Evolutionary conservation across 148 eudicot species (phyloP).

Genomic region (Hydrangea macrophylla): DNA sequence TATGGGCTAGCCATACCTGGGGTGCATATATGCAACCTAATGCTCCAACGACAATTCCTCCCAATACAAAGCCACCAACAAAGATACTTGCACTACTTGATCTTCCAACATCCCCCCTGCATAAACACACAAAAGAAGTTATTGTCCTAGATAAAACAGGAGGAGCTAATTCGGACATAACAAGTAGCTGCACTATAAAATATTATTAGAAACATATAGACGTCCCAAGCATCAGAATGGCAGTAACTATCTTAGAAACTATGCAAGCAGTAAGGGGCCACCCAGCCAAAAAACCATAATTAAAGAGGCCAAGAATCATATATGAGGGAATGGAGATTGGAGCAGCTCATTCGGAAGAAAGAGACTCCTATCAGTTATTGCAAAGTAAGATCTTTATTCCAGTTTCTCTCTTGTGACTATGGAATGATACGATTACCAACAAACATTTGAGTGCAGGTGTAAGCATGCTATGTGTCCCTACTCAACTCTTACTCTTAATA

Average conservation of each 20-base stretch:
- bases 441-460: background rate
- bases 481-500: background rate
- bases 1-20: slow-evolving; percentile 38
- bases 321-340: background rate
- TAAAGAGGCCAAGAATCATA: background rate
- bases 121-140: background rate
- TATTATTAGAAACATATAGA: no score
- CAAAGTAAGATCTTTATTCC: no score
- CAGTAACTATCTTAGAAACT: background rate
- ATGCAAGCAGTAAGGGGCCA: slow-evolving; percentile 1
- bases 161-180: background rate
- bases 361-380: no score
- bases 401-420: no score
- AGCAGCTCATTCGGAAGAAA: no score
- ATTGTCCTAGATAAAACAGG: background rate
- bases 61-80: slow-evolving; percentile 68
- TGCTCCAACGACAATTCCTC: slow-evolving; percentile 73
- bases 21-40: slow-evolving; percentile 66
- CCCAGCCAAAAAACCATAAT: no score
- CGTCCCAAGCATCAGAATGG: background rate
- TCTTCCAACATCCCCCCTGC: slow-evolving; percentile 45
- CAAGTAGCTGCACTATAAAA: background rate
- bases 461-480: background rate
- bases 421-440: no score
- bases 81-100: slow-evolving; percentile 46